A percentile compares a stretch with the other conserved stretches of the same genome.
These are phyloP conservation scores for Xylaria sp. DNA, from an alignment of 2,329 filamentous ascomycete species.

Conservation along the genomic window DNA sequence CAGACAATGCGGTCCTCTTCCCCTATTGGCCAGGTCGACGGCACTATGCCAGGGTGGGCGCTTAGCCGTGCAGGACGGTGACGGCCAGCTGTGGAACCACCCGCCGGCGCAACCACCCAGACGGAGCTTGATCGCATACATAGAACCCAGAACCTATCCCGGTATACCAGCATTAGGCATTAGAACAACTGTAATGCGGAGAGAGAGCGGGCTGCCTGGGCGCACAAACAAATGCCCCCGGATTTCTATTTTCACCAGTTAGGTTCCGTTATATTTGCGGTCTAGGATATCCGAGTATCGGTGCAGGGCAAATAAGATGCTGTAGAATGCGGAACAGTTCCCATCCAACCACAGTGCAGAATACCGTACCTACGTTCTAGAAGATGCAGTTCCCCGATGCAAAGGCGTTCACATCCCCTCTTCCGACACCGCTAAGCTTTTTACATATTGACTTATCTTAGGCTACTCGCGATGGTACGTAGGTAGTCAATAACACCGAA, in stretches of 20 bases:
- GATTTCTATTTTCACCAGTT: not conserved
- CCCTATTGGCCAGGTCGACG: constrained; percentile 27
- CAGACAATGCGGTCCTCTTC: constrained; percentile 21
- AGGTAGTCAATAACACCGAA: no score
- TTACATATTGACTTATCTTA: not conserved
- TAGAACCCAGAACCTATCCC: not conserved
- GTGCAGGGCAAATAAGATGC: not conserved
- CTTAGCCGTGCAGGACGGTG: constrained; percentile 35
- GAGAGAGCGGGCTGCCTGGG: not conserved
- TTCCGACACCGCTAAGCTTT: not conserved
- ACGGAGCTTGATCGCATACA: constrained; percentile 9
- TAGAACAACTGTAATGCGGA: not conserved
- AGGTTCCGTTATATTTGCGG: not conserved
- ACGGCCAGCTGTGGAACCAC: constrained; percentile 34
- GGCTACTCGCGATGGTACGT: no score
- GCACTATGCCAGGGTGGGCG: constrained; percentile 28
- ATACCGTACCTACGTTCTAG: constrained; percentile 1
- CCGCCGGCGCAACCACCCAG: constrained; percentile 29
- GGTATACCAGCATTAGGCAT: not conserved
- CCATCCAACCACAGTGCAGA: not conserved
- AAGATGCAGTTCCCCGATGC: not conserved
- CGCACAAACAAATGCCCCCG: constrained; percentile 14
- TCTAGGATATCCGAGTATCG: not conserved
- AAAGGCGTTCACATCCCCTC: constrained; percentile 5
- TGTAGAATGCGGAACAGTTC: not conserved